A percentile compares a stretch with the other conserved stretches of the same genome.
Evolutionary conservation across 805 yeast species (phyloP).

Genomic region (Saturnispora hagleri): DNA sequence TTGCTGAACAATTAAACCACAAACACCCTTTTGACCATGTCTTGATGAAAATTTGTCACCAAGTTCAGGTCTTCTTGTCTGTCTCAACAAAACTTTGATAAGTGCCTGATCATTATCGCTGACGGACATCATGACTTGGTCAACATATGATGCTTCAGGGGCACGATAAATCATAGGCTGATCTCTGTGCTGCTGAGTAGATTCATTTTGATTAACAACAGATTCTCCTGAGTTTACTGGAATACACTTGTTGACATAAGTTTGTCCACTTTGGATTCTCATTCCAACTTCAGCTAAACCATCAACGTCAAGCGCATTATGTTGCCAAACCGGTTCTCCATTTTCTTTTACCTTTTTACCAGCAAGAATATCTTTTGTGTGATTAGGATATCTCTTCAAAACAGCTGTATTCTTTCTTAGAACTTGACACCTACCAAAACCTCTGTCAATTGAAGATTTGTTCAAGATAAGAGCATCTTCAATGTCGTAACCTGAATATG

Average conservation of each 20-base stretch:
- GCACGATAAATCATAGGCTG: conserved; percentile 88
- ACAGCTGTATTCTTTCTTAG: conserved; percentile 85
- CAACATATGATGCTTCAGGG: conserved; percentile 92
- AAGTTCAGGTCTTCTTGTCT: conserved; percentile 93
- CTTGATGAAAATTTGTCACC: conserved; percentile 97
- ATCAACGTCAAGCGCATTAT: conserved; percentile 81
- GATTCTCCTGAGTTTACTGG: conserved; percentile 78
- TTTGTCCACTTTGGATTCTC: conserved; percentile 85
- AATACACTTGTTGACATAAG: conserved; percentile 85
- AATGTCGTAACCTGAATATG: conserved; percentile 97
- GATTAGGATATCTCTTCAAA: conserved; percentile 86
- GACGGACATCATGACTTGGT: conserved; percentile 95
- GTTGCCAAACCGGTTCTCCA: conserved; percentile 78
- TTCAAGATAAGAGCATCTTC: conserved; percentile 96
- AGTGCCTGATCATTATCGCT: conserved; percentile 92
- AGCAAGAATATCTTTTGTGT: conserved; percentile 81
- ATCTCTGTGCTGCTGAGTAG: conserved; percentile 53
- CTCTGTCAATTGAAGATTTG: conserved; percentile 89
- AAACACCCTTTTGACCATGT: conserved; percentile 98
- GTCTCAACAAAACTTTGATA: conserved; percentile 84
- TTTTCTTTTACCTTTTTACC: conserved; percentile 86
- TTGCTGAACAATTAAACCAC: conserved; percentile 95
- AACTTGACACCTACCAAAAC: conserved; percentile 96
- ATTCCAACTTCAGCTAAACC: conserved; percentile 96
- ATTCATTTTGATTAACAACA: conserved; percentile 31